phyloP scores from a whole-genome alignment of 352 stramenopile genomes.

The Peronospora tabacina region DNA sequence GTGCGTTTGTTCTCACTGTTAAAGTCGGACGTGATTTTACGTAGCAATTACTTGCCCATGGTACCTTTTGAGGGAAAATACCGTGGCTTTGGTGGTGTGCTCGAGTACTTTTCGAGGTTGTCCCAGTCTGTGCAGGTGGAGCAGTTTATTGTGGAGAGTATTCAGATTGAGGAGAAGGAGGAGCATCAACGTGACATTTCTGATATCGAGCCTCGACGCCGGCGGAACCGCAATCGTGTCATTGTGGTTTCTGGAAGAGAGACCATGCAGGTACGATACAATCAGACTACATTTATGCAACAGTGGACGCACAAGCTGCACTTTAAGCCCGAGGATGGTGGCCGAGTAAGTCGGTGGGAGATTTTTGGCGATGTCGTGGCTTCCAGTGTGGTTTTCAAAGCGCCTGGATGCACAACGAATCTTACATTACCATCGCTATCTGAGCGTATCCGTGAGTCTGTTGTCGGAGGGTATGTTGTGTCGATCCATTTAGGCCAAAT shows the following conservation, averaged over 20 bases:
- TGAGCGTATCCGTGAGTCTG: slow-evolving; percentile 77
- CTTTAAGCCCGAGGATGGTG: slow-evolving; percentile 45
- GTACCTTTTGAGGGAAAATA: slow-evolving; percentile 83
- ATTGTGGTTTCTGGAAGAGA: slow-evolving; percentile 67
- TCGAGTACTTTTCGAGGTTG: slow-evolving; percentile 73
- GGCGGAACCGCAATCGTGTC: slow-evolving; percentile 40
- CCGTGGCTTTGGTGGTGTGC: slow-evolving; percentile 58
- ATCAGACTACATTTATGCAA: slow-evolving; percentile 83
- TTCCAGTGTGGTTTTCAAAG: slow-evolving; percentile 82
- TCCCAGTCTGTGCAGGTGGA: slow-evolving; percentile 62
- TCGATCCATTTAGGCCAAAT: slow-evolving; percentile 61
- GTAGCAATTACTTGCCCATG: slow-evolving; percentile 86
- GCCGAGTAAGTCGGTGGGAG: slow-evolving; percentile 63
- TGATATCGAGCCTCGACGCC: slow-evolving; percentile 19
- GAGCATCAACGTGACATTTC: slow-evolving; percentile 6
- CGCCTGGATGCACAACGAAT: slow-evolving; percentile 66
- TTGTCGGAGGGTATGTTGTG: slow-evolving; percentile 75
- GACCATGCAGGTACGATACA: slow-evolving; percentile 76
- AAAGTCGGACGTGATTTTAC: slow-evolving; percentile 65
- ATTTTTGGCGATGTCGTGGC: slow-evolving; percentile 82
- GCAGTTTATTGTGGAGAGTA: slow-evolving; percentile 68
- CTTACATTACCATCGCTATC: slow-evolving; percentile 73
- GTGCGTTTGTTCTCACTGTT: slow-evolving; percentile 75
- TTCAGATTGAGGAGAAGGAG: slow-evolving; percentile 51
- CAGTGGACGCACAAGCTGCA: slow-evolving; percentile 83